Conservation (phyloP, 257 asterid species). For the Mentha longifolia region DNA sequence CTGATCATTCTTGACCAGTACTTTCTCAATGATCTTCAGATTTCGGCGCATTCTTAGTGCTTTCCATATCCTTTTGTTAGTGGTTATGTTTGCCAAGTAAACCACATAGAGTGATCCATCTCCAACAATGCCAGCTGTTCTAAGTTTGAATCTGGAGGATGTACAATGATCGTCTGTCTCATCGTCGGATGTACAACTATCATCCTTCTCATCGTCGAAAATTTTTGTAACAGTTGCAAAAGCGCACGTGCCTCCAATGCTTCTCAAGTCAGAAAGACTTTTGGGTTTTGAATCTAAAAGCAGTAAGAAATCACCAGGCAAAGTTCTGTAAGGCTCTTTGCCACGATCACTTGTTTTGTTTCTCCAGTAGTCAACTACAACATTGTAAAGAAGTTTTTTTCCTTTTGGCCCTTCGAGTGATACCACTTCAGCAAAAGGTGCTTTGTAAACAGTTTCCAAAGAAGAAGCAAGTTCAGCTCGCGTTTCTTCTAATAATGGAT, state of each 20-base stretch:
- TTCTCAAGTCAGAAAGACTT: slow-evolving; percentile 39
- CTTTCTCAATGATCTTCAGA: slow-evolving; percentile 38
- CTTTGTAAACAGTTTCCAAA: slow-evolving; percentile 40
- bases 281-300: slow-evolving; percentile 47
- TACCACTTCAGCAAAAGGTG: slow-evolving; percentile 57
- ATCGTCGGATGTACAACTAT: slow-evolving; percentile 14
- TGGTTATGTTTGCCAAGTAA: slow-evolving; percentile 45
- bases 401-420: slow-evolving; percentile 5
- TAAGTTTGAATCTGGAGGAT: slow-evolving; percentile 37
- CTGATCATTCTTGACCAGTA: slow-evolving; percentile 35
- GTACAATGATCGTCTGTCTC: too few species aligned
- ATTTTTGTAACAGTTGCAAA: slow-evolving; percentile 50
- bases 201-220: slow-evolving; percentile 34
- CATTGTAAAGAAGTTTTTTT: slow-evolving; percentile 2
- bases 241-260: slow-evolving; percentile 32
- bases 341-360: slow-evolving; percentile 41
- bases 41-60: slow-evolving; percentile 42
- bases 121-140: slow-evolving; percentile 23
- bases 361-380: slow-evolving; percentile 45
- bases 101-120: slow-evolving; percentile 40
- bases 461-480: slow-evolving; percentile 52
- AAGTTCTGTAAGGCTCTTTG: slow-evolving; percentile 47
- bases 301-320: slow-evolving; percentile 57
- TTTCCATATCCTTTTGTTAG: slow-evolving; percentile 56
- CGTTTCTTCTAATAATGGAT: slow-evolving; percentile 62